Base-by-base conservation (phyloP, 805 yeast species). In the Wickerhamomyces hampshirensis region DNA sequence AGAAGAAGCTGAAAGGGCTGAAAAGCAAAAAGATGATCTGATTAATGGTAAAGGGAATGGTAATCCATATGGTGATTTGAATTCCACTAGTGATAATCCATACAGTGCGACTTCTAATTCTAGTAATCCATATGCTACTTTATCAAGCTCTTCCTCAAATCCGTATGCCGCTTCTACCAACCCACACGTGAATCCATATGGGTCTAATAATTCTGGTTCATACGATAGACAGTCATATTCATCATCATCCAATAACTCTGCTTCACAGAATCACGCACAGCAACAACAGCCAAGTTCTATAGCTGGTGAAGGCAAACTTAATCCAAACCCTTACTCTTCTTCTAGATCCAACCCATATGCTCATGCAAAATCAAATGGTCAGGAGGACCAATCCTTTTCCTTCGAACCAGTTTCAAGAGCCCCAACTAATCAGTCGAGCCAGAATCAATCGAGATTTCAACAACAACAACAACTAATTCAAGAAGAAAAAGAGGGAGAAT, bases 401-500 rank as follows among this genome's bases (percentile, higher is more conserved):
- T 43, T 37, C 26, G 46, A 37, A 19, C 41, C 44, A 15, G 43
- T 27, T 3, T 16, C 37, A 18, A 28, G 14, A 18, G 33, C 37
- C 4, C 36, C 28, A 29, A 35, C 40, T 8, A 32, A 33, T 24
- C 36, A 35, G 15, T n/a, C 42, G 2, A 12, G 30, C 23, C 35
- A 39, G 18, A n/a, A n/a, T n/a, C 39, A 37, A 6, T 29, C 35
- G 2, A 38, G 41, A 14, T 33, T 26, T 26, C 43, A 36, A 17
- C 33, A 32, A 14, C 34, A 26, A 15, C 32, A 18, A 19, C 17
- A 18, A 30, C 17, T 16, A 30, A 43, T 40, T 18, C 38, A 37
- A 14, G 43, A 40, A 23, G 32, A 32, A 15, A 21, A 38, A 8
- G 41, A 38, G 12, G 45, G 43, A 8, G 35, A 35, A 17, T 44